Percentiles rank a stretch among this genome's conserved stretches.
Evolutionary conservation across 345 rosid genomes (phyloP).

Genomic region (Gossypium thurberi): DNA sequence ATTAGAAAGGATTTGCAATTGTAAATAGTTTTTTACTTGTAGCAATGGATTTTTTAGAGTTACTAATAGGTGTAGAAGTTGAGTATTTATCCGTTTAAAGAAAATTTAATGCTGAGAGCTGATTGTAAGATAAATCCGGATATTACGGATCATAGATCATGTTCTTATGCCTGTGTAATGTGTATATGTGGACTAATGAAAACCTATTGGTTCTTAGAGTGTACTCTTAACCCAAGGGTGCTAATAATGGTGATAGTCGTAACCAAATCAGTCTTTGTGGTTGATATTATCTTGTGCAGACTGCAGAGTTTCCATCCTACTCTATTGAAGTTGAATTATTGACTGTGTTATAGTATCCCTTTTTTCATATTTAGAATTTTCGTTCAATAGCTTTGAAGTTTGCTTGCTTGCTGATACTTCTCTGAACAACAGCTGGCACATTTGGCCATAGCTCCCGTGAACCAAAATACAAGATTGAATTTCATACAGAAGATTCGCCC

Average conservation of each 20-base stretch:
- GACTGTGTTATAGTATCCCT: background rate
- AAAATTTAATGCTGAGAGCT: background rate
- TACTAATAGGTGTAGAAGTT: background rate
- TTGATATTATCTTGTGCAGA: background rate
- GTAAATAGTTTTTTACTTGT: background rate
- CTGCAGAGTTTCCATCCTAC: background rate
- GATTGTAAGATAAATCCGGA: background rate
- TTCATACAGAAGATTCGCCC: constrained; percentile 58
- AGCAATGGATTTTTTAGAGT: background rate
- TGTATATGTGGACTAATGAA: background rate
- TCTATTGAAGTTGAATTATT: background rate
- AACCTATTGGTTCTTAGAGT: background rate
- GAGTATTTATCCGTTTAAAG: background rate
- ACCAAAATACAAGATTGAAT: constrained; percentile 74
- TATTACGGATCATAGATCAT: background rate
- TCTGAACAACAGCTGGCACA: constrained; percentile 46
- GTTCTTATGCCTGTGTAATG: background rate
- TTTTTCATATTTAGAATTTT: background rate
- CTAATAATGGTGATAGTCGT: background rate
- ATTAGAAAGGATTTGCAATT: background rate
- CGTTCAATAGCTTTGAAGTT: background rate
- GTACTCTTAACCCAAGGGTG: background rate
- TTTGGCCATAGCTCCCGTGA: constrained; percentile 66
- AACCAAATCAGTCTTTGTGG: background rate
- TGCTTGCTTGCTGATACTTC: background rate